phyloP scores from a whole-genome alignment of 768 basidiomycete genomes.

The Boletus rubroflammeus region DNA sequence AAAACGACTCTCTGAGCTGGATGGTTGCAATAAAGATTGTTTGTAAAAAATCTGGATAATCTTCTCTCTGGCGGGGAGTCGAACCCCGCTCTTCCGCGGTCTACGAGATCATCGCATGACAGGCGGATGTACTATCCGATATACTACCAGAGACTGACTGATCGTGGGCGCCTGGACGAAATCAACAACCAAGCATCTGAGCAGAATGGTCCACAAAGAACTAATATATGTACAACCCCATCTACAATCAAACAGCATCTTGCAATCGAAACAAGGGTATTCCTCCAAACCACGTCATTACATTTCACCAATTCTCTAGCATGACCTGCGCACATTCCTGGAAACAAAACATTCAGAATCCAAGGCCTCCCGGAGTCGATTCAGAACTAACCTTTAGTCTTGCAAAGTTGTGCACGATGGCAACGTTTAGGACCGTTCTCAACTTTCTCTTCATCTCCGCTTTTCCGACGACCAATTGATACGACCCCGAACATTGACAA shows the following conservation, averaged over 20 bases:
- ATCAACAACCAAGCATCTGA: background rate
- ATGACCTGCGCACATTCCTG: constrained; percentile 40
- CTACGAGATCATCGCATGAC: constrained; percentile 26
- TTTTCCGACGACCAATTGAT: constrained; percentile 68
- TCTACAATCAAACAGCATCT: background rate
- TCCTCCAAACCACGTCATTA: background rate
- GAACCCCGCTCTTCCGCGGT: constrained; percentile 41
- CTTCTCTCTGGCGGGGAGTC: constrained; percentile 44
- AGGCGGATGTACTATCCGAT: constrained; percentile 51
- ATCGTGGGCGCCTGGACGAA: rapidly evolving
- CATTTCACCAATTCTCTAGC: constrained; percentile 35
- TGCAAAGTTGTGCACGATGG: constrained; percentile 64
- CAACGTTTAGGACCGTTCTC: constrained; percentile 80
- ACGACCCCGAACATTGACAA: constrained; percentile 87
- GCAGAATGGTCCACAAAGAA: background rate
- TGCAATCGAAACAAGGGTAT: background rate
- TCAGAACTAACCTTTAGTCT: constrained; percentile 57
- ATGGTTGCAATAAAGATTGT: too few species aligned
- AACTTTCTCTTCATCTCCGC: constrained; percentile 68
- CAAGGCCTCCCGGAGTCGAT: background rate
- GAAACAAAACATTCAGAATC: background rate
- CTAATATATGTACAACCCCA: background rate
- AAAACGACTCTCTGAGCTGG: too few species aligned
- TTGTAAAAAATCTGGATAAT: too few species aligned
- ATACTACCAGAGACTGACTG: constrained; percentile 38